Evolutionary conservation across 192 early-diverging fungal genomes (phyloP).

Genomic region (Gigaspora rosea): DNA sequence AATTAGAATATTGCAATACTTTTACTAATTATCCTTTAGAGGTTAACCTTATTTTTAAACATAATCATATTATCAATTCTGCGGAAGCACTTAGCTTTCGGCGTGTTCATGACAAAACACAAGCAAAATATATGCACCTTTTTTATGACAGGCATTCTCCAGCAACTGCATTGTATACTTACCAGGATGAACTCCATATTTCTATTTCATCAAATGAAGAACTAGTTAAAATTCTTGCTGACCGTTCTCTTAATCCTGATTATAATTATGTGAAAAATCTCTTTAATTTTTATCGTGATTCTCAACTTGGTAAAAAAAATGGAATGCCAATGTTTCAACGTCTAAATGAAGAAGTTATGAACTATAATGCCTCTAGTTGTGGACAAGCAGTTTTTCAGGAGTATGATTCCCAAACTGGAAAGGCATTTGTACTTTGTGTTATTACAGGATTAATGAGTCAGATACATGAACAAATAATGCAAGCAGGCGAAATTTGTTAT

Average conservation of each 20-base stretch:
- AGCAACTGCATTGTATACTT: neutral
- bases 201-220: neutral
- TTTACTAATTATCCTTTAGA: neutral
- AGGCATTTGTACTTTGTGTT: neutral
- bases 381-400: too few species aligned
- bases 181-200: neutral
- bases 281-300: neutral
- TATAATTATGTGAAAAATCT: neutral
- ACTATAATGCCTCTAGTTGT: too few species aligned
- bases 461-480: neutral
- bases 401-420: neutral
- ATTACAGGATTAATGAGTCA: neutral
- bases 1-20: too few species aligned
- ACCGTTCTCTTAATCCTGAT: neutral
- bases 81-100: neutral
- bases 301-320: neutral
- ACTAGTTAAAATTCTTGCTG: neutral
- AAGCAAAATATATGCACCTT: neutral
- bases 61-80: conserved; percentile 1
- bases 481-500: neutral
- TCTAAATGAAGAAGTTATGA: too few species aligned
- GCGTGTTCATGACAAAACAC: neutral
- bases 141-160: neutral
- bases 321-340: neutral
- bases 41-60: neutral